Conservation (phyloP, 1,284 basidiomycete species). For the Tylopilus sp. region DNA sequence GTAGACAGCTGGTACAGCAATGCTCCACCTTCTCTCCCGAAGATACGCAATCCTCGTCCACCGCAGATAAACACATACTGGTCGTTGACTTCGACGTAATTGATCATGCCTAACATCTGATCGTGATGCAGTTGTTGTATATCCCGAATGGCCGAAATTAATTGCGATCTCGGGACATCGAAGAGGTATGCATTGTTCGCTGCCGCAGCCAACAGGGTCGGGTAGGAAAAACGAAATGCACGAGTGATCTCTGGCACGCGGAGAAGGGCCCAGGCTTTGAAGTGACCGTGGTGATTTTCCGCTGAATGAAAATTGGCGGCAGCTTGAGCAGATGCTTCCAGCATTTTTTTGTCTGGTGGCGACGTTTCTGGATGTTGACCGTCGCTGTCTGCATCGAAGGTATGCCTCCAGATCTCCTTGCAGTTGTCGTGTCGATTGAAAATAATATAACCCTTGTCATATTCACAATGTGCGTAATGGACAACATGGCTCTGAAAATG, state of each 20-base stretch:
- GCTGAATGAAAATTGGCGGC: conserved; percentile 8
- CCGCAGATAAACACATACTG: conserved; percentile 64
- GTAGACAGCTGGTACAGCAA: conserved; percentile 45
- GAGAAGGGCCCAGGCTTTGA: conserved; percentile 59
- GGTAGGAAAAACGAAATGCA: conserved; percentile 69
- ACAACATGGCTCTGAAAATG: conserved; percentile 49
- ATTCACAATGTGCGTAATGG: conserved; percentile 69
- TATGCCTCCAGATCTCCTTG: conserved; percentile 70
- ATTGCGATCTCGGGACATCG: conserved; percentile 52
- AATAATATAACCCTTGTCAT: conserved; percentile 66
- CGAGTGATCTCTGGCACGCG: conserved; percentile 44
- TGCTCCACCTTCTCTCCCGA: conserved; percentile 48
- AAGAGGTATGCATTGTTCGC: conserved; percentile 52
- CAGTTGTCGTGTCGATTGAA: conserved; percentile 57
- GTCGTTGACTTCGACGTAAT: conserved; percentile 66
- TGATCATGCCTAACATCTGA: conserved; percentile 41
- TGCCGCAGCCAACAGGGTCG: conserved; percentile 54
- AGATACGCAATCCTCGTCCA: conserved; percentile 47
- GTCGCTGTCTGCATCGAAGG: conserved; percentile 30
- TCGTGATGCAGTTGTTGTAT: conserved; percentile 35
- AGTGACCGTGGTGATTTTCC: conserved; percentile 42
- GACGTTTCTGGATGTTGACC: conserved; percentile 30
- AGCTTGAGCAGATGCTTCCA: conserved; percentile 22
- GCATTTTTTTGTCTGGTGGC: conserved; percentile 41
- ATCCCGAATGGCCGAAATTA: conserved; percentile 47